These are phyloP conservation scores for Auriscalpium microsporum DNA, from an alignment of 768 basidiomycete genomes.

Conservation along the genomic window DNA sequence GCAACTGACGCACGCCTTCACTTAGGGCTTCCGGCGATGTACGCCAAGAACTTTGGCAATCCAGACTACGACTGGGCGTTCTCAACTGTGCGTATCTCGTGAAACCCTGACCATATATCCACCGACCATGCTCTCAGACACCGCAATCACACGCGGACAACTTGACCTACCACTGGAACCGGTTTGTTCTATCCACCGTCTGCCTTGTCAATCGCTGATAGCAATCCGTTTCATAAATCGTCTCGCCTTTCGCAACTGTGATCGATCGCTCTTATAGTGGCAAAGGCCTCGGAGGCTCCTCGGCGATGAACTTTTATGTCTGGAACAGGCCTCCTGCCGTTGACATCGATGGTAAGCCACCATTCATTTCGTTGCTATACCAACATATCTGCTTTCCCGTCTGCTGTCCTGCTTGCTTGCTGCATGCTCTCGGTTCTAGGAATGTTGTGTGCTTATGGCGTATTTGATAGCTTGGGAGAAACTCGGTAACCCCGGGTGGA, in stretches of 20 bases:
- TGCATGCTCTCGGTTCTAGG: neutral
- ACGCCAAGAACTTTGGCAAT: constrained; percentile 8
- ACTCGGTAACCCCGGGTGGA: constrained; percentile 23
- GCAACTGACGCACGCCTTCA: neutral
- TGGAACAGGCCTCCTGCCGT: constrained; percentile 15
- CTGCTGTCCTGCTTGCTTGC: too few species aligned
- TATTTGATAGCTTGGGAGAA: constrained; percentile 9
- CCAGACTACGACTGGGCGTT: constrained; percentile 16
- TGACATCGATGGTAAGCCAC: constrained; percentile 15
- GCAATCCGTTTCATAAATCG: too few species aligned
- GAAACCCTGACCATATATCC: too few species aligned
- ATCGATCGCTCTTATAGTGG: constrained; percentile 2
- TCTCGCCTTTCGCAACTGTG: neutral
- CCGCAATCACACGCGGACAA: constrained; percentile 11
- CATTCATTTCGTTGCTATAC: too few species aligned
- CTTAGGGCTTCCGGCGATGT: constrained; percentile 8
- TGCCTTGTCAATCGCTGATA: neutral
- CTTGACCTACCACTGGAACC: constrained; percentile 6
- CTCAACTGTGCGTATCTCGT: constrained; percentile 5
- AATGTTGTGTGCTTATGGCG: neutral
- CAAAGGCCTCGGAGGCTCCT: constrained; percentile 15
- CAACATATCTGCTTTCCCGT: too few species aligned
- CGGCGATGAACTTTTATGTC: constrained; percentile 14
- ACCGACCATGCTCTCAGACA: neutral
- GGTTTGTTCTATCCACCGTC: neutral